Evolutionary conservation across 768 basidiomycete species (phyloP).

Genomic region (Naganishia antarctica): DNA sequence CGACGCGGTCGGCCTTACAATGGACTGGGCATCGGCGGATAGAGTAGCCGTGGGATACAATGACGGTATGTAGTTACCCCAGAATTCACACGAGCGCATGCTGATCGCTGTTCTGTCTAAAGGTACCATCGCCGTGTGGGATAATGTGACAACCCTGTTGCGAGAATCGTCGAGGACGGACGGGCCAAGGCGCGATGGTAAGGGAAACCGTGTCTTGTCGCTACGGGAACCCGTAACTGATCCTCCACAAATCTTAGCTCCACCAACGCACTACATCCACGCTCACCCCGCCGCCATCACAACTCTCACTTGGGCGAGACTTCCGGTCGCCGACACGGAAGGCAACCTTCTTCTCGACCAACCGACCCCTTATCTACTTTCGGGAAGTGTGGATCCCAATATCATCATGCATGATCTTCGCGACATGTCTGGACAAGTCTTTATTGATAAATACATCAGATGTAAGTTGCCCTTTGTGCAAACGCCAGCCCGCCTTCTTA

Average conservation of each 20-base stretch:
- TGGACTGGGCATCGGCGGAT: constrained; percentile 88
- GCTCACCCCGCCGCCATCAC: constrained; percentile 77
- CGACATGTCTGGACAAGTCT: constrained; percentile 49
- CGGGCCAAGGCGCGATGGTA: neutral
- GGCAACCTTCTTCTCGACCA: constrained; percentile 51
- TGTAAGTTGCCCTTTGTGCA: neutral
- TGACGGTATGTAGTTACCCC: constrained; percentile 58
- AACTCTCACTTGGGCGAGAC: constrained; percentile 67
- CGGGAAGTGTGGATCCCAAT: constrained; percentile 75
- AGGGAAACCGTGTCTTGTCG: too few species aligned
- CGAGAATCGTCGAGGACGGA: neutral
- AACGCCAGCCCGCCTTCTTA: neutral
- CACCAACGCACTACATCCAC: constrained; percentile 65
- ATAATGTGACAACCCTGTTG: constrained; percentile 12
- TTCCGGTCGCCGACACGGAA: constrained; percentile 53
- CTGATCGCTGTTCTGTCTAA: neutral
- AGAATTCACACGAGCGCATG: neutral
- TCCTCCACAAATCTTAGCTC: neutral
- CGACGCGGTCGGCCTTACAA: constrained; percentile 68
- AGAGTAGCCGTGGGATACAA: constrained; percentile 75
- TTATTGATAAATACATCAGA: constrained; percentile 8
- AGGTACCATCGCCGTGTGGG: constrained; percentile 22
- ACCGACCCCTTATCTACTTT: constrained; percentile 69
- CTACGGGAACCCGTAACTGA: too few species aligned
- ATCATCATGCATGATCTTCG: constrained; percentile 72